Base-by-base conservation (phyloP, 148 eudicot genomes). In the Arbutus unedo region DNA sequence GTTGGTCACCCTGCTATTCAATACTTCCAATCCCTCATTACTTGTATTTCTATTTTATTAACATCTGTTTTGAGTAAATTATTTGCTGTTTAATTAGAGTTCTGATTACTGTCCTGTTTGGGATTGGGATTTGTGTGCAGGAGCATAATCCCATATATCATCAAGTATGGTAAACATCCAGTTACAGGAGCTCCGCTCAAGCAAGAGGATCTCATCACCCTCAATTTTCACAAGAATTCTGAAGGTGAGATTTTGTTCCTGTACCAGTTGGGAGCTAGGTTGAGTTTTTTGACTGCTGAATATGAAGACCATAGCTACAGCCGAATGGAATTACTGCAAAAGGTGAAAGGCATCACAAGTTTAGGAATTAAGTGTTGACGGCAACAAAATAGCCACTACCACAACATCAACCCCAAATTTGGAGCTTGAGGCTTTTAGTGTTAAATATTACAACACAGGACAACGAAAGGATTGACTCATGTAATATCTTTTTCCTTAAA, bases 161-260 rank as follows among this genome's bases (percentile, higher is more conserved):
- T 87, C 72, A 96, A 96, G 89, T 93, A 88, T 48, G 98, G 99
- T 48, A 94, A 88, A 86, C 91, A 96, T 82, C 99, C 99, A 2
- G 99, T 94, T 23, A 93, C 97, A 3, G 99, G 99, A 74, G 88
- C 85, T 53, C 92, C 92, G 4, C 92, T 96, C 15, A 90, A 90
- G 90, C 92, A 85, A 74, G 91, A 87, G 81, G 92, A 96, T 85
- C 93, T 96, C 80, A 91, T 96, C 85, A 90, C 98, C 25, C 97
- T 94, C 41, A 88, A 78, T 64, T 96, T 96, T 80, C 99, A 96
- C 84, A 96, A 96, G 87, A 96, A 96, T 57, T 79, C 94, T 23
- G 94, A 96, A 87, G 97, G 99, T 94, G 80, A 18, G 43, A 43
- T 56, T 66, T 66, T 67, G 75, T 15, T 6, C 47, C 19, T 31